phyloP scores from a whole-genome alignment of 1,284 basidiomycete genomes.

The Xanthoconium separans region DNA sequence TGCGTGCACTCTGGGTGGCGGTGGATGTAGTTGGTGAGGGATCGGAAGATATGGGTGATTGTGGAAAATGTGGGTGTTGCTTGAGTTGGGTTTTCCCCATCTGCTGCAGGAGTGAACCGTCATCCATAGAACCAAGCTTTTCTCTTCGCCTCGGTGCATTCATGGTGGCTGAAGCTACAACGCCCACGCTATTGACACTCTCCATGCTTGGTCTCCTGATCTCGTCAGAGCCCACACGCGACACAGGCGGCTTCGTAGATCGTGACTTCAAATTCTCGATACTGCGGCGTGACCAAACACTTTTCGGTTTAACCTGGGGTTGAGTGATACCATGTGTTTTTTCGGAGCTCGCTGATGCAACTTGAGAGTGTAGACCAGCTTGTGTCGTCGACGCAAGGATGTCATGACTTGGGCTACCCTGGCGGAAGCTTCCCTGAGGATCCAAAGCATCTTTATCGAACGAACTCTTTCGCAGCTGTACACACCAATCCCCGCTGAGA shows the following conservation, averaged over 20 bases:
- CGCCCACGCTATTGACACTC: constrained; percentile 50
- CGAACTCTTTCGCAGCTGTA: constrained; percentile 49
- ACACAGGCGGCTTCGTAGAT: constrained; percentile 20
- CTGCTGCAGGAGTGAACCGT: constrained; percentile 18
- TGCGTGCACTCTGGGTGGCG: constrained; percentile 18
- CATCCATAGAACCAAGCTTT: constrained; percentile 36
- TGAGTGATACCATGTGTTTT: constrained; percentile 22
- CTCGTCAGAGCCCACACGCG: constrained; percentile 40
- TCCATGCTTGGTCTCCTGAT: constrained; percentile 47
- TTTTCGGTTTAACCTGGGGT: constrained; percentile 37
- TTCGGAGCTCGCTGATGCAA: constrained; percentile 32
- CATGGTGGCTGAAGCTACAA: constrained; percentile 39
- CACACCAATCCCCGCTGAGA: constrained; percentile 85
- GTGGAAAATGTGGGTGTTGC: constrained; percentile 13
- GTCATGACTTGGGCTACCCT: constrained; percentile 45
- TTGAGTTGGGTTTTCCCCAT: constrained; percentile 17
- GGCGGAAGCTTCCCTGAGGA: constrained; percentile 28
- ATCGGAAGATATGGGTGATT: constrained; percentile 20
- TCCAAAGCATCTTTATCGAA: constrained; percentile 31
- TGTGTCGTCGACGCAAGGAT: constrained; percentile 37
- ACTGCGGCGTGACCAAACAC: constrained; percentile 60
- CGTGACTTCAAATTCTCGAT: constrained; percentile 47
- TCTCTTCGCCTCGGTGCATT: constrained; percentile 26
- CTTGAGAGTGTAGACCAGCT: constrained; percentile 19
- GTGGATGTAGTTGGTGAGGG: constrained; percentile 10